phyloP scores from a whole-genome alignment of 352 stramenopile species.

The Pythium oligandrum region DNA sequence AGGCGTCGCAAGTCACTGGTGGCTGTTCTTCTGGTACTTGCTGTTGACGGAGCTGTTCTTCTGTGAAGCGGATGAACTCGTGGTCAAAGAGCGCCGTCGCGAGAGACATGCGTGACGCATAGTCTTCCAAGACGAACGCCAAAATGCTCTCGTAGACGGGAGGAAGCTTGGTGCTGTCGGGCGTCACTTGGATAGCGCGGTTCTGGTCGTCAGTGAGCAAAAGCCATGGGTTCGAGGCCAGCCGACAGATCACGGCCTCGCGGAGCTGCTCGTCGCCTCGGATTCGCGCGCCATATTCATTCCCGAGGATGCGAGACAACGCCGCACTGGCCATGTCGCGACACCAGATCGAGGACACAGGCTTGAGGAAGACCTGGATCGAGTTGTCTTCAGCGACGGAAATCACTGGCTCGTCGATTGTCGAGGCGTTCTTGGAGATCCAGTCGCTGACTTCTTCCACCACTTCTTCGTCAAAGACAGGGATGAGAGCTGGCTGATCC shows the following conservation, averaged over 20 bases:
- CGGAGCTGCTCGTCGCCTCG: conserved; percentile 56
- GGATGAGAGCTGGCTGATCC: conserved; percentile 44
- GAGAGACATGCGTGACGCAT: conserved; percentile 40
- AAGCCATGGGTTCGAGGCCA: conserved; percentile 62
- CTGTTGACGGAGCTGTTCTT: conserved; percentile 5
- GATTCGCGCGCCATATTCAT: conserved; percentile 68
- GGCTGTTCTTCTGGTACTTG: not conserved
- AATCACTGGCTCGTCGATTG: conserved; percentile 72
- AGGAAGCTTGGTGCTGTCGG: conserved; percentile 29
- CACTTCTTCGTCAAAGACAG: conserved; percentile 60
- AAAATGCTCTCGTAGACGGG: conserved; percentile 64
- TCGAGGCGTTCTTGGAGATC: conserved; percentile 77
- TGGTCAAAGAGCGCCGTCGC: conserved; percentile 50
- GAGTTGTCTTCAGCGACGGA: conserved; percentile 72
- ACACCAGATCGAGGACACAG: conserved; percentile 49
- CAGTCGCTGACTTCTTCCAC: conserved; percentile 70
- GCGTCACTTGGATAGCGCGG: conserved; percentile 12
- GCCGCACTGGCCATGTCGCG: conserved; percentile 70
- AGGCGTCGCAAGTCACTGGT: conserved; percentile 1
- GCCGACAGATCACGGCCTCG: conserved; percentile 60
- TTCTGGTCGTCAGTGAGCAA: conserved; percentile 44
- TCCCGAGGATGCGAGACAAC: conserved; percentile 65
- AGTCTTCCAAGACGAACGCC: conserved; percentile 61
- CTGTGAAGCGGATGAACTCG: conserved; percentile 53
- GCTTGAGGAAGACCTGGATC: conserved; percentile 72